phyloP scores from a whole-genome alignment of 75 land plant genomes.

The Ceratopteris richardii region DNA sequence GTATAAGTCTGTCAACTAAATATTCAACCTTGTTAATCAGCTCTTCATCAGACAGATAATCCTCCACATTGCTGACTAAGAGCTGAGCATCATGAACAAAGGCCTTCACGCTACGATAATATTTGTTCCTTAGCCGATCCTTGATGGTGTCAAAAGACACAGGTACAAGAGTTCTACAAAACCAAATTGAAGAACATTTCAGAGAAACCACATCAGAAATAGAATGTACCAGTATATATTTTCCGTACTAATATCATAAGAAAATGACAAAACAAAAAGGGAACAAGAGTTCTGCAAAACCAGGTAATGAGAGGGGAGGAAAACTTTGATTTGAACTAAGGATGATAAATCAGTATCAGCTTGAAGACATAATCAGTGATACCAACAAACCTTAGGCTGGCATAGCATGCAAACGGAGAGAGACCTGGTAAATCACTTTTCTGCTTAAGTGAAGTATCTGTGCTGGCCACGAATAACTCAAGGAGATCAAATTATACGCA shows the following conservation, averaged over 20 bases:
- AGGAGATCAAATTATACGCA: too few relatives aligned
- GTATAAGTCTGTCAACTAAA: constrained; percentile 7
- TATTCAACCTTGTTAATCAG: constrained; percentile 33
- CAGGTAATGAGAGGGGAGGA: too few relatives aligned
- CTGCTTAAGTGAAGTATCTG: too few relatives aligned
- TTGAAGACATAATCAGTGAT: too few relatives aligned
- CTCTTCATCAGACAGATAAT: constrained; percentile 48
- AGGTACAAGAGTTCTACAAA: constrained; percentile 69
- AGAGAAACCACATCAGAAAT: background rate
- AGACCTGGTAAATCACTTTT: too few relatives aligned
- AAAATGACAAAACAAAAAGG: too few relatives aligned
- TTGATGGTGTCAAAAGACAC: constrained; percentile 58
- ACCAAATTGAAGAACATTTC: background rate
- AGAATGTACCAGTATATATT: background rate
- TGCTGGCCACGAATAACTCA: too few relatives aligned
- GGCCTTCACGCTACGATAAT: constrained; percentile 72
- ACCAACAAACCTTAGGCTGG: too few relatives aligned
- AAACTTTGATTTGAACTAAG: too few relatives aligned
- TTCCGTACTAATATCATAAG: background rate
- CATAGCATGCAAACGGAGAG: too few relatives aligned
- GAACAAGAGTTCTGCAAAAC: too few relatives aligned
- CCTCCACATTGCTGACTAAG: constrained; percentile 47
- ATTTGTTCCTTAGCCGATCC: constrained; percentile 58
- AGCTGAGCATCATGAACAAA: constrained; percentile 55
- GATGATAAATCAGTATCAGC: too few relatives aligned